Conservation (phyloP, 371 early-diverging fungal genomes). For the Polyrhizophydium stewartii region DNA sequence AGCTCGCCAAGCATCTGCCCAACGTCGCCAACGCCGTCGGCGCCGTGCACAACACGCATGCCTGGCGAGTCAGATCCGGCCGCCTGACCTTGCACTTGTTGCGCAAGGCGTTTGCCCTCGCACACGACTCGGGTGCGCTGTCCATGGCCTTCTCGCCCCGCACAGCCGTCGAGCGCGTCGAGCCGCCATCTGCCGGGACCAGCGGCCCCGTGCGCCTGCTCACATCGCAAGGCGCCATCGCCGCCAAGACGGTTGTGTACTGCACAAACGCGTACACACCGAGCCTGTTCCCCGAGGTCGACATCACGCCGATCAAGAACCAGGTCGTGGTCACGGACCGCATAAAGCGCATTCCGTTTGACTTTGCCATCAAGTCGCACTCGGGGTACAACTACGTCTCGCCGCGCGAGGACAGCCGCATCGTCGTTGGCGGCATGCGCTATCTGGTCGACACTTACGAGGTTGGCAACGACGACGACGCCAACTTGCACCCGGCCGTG, state of each 20-base stretch:
- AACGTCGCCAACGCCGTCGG: slow-evolving; percentile 16
- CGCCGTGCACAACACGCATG: slow-evolving; percentile 28
- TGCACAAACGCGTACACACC: slow-evolving; percentile 49
- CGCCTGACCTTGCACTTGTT: slow-evolving; percentile 38
- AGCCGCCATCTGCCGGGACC: neutral
- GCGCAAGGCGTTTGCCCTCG: slow-evolving; percentile 14
- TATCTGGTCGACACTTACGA: slow-evolving; percentile 32
- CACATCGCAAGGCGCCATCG: slow-evolving; percentile 26
- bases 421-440: slow-evolving; percentile 51
- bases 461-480: slow-evolving; percentile 38
- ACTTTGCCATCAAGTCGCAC: slow-evolving; percentile 36
- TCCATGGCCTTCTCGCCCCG: slow-evolving; percentile 3
- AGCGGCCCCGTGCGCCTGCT: slow-evolving; percentile 4
- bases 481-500: slow-evolving; percentile 24
- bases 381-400: slow-evolving; percentile 49
- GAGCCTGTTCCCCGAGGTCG: slow-evolving; percentile 23
- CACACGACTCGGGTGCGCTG: neutral
- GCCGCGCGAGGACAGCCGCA: slow-evolving; percentile 41
- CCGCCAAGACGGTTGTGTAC: slow-evolving; percentile 35
- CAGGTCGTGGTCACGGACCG: slow-evolving; percentile 40
- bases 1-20: neutral
- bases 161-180: slow-evolving; percentile 5
- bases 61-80: slow-evolving; percentile 41
- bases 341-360: slow-evolving; percentile 14
- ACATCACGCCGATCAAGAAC: slow-evolving; percentile 44